Evolutionary conservation across 345 rosid species (phyloP).

Genomic region (Camelina sativa): DNA sequence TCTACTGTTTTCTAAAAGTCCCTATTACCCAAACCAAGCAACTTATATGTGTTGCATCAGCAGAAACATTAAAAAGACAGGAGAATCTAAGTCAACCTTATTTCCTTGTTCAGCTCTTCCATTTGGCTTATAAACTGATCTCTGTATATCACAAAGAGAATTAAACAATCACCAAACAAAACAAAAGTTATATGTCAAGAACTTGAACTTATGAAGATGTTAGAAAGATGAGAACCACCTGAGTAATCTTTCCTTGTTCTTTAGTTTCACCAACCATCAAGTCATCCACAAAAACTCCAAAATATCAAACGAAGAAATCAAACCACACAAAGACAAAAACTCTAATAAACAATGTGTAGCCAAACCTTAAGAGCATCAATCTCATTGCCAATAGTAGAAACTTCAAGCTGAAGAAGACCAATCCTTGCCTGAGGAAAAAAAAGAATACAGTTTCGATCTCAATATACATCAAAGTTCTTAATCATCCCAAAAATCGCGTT

Average conservation of each 20-base stretch:
- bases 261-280: slow-evolving; percentile 17
- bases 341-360: neutral
- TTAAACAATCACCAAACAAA: slow-evolving; percentile 6
- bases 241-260: slow-evolving; percentile 57
- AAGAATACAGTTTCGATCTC: slow-evolving; percentile 1
- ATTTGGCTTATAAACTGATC: slow-evolving; percentile 71
- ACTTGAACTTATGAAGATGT: slow-evolving; percentile 1
- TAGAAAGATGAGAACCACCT: slow-evolving; percentile 51
- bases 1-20: slow-evolving; percentile 42
- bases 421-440: slow-evolving; percentile 54
- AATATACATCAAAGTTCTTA: slow-evolving; percentile 1
- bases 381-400: slow-evolving; percentile 51
- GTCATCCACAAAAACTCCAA: slow-evolving; percentile 30
- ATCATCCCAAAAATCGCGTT: neutral
- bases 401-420: slow-evolving; percentile 57
- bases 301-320: slow-evolving; percentile 1
- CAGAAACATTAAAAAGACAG: neutral
- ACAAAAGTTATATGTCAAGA: neutral
- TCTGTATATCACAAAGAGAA: slow-evolving; percentile 47
- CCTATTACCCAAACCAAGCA: slow-evolving; percentile 37
- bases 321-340: slow-evolving; percentile 9
- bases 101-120: slow-evolving; percentile 57
- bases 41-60: neutral
- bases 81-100: slow-evolving; percentile 54
- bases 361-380: slow-evolving; percentile 25